phyloP scores from a whole-genome alignment of 805 yeast species.

The Hagleromyces aurorensis region DNA sequence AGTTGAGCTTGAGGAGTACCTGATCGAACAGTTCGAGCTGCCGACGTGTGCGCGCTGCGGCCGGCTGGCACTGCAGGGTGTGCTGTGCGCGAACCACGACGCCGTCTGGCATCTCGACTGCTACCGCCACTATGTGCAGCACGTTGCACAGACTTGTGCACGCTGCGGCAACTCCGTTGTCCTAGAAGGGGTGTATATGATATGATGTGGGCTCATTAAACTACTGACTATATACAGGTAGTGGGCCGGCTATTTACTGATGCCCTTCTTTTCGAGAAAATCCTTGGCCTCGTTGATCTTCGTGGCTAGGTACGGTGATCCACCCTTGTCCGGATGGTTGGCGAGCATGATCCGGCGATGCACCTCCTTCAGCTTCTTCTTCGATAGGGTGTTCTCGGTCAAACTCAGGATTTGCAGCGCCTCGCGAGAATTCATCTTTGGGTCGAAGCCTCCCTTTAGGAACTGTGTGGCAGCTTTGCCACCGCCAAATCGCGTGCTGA shows the following conservation, averaged over 20 bases:
- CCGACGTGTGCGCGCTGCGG: slow-evolving; percentile 19
- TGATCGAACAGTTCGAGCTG: slow-evolving; percentile 13
- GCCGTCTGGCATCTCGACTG: slow-evolving; percentile 28
- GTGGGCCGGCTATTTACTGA: slow-evolving; percentile 13
- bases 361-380: slow-evolving; percentile 66
- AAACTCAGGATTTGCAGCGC: slow-evolving; percentile 79
- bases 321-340: slow-evolving; percentile 94
- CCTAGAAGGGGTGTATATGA: slow-evolving; percentile 18
- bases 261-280: slow-evolving; percentile 28
- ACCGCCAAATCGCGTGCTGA: slow-evolving; percentile 40
- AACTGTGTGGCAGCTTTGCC: slow-evolving; percentile 48
- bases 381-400: slow-evolving; percentile 54
- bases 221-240: slow-evolving; percentile 3
- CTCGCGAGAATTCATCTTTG: slow-evolving; percentile 84
- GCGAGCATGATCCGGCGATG: slow-evolving; percentile 85
- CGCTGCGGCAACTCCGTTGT: slow-evolving; percentile 13
- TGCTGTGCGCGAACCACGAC: slow-evolving; percentile 14
- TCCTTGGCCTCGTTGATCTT: slow-evolving; percentile 90
- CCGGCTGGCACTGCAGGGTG: slow-evolving; percentile 21
- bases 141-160: slow-evolving; percentile 19
- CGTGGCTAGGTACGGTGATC: slow-evolving; percentile 82
- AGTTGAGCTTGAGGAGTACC: slow-evolving; percentile 22
- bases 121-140: slow-evolving; percentile 24
- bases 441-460: slow-evolving; percentile 81
- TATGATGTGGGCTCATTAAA: slow-evolving; percentile 6